Conservation (phyloP, 2,329 filamentous ascomycete species). For the Microcyclosporella mali region DNA sequence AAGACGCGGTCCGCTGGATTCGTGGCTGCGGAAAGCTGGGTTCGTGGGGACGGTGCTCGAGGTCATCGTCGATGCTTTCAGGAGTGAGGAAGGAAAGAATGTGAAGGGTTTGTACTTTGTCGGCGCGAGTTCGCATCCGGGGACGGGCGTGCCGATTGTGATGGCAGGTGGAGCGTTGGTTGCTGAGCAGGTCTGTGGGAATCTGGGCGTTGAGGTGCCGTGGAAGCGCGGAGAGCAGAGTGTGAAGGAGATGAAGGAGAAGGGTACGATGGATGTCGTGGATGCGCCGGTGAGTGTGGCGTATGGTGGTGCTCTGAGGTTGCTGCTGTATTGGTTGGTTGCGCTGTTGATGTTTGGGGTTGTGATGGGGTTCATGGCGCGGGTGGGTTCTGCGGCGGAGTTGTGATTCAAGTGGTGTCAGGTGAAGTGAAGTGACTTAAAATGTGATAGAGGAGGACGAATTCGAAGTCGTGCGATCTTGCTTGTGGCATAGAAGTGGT, state of each 20-base stretch:
- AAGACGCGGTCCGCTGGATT: conserved; percentile 40
- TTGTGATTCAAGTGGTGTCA: too few species aligned
- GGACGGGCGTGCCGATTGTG: conserved; percentile 69
- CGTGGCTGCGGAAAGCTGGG: conserved; percentile 20
- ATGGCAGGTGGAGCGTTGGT: conserved; percentile 63
- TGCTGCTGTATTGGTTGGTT: conserved; percentile 24
- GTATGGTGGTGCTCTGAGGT: conserved; percentile 1
- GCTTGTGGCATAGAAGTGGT: too few species aligned
- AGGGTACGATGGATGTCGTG: conserved; percentile 25
- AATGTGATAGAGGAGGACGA: too few species aligned
- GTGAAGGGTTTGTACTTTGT: conserved; percentile 60
- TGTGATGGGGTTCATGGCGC: conserved; percentile 7
- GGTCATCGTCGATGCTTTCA: conserved; percentile 21
- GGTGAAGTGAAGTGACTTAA: too few species aligned
- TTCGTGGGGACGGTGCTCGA: conserved; percentile 21
- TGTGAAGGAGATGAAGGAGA: conserved; percentile 4
- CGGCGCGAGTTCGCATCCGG: conserved; percentile 68
- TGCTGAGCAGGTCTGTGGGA: conserved; percentile 46
- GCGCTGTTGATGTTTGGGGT: conserved; percentile 19
- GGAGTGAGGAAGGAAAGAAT: conserved; percentile 26
- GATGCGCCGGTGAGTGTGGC: conserved; percentile 14
- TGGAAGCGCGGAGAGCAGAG: conserved; percentile 31
- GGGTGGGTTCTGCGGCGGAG: too few species aligned
- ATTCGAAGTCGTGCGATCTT: too few species aligned
- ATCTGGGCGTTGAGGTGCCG: conserved; percentile 35